phyloP scores from a whole-genome alignment of 768 basidiomycete genomes.

The Multifurca ochricompacta region DNA sequence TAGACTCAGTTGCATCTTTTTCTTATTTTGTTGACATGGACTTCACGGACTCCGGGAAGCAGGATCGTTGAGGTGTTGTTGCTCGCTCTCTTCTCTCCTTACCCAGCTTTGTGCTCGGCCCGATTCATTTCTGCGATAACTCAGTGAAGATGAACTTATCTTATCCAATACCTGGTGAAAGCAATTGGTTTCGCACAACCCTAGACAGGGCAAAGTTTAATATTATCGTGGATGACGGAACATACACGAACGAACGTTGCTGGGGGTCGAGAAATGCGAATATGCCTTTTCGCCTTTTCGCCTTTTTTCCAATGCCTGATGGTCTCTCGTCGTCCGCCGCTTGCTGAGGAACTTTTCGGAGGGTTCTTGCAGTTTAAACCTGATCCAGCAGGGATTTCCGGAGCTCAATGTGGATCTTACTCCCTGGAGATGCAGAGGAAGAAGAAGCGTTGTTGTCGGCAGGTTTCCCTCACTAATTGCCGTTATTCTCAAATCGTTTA shows the following conservation, averaged over 20 bases:
- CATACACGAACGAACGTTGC: not conserved
- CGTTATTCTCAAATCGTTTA: no score
- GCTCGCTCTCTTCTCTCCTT: constrained; percentile 1
- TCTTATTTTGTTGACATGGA: constrained; percentile 4
- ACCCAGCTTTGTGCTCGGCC: not conserved
- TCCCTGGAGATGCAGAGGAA: not conserved
- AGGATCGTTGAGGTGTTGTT: not conserved
- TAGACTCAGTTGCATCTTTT: not conserved
- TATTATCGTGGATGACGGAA: not conserved
- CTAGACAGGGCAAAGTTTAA: not conserved
- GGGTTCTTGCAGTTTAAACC: not conserved
- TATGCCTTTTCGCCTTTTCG: not conserved
- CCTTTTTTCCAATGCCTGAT: not conserved
- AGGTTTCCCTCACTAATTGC: no score
- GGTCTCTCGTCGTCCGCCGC: not conserved
- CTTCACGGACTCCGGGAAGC: not conserved
- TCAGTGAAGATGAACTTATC: not conserved
- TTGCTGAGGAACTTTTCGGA: not conserved
- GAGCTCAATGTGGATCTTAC: not conserved
- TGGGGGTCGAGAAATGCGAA: not conserved
- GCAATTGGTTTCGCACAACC: not conserved
- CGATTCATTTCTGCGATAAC: not conserved
- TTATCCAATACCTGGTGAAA: not conserved
- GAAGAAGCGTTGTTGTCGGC: no score
- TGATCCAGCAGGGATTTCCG: not conserved